phyloP scores from a whole-genome alignment of 164 flowering plant species.

The Cinnamomum chago region DNA sequence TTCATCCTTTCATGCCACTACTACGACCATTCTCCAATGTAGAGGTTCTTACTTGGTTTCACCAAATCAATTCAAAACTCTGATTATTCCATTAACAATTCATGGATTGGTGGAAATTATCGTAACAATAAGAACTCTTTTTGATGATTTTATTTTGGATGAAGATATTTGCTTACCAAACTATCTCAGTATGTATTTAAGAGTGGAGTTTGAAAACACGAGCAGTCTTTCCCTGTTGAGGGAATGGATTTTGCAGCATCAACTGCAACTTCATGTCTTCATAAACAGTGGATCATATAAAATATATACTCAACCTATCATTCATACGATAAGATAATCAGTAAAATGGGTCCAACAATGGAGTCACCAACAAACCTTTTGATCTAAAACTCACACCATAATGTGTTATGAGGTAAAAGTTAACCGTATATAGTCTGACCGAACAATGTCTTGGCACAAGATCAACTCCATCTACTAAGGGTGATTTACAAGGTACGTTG shows the following conservation, averaged over 20 bases:
- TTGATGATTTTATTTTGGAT: slow-evolving; percentile 3
- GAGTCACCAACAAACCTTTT: too few species aligned
- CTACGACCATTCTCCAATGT: too few species aligned
- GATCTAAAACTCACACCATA: too few species aligned
- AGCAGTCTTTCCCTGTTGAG: not conserved
- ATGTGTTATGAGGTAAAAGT: too few species aligned
- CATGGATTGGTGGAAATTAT: not conserved
- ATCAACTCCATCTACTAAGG: too few species aligned
- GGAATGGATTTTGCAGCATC: slow-evolving; percentile 2
- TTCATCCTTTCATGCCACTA: not conserved
- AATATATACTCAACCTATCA: too few species aligned
- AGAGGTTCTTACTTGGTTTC: not conserved
- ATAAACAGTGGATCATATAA: too few species aligned
- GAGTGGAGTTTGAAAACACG: not conserved
- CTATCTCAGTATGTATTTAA: not conserved
- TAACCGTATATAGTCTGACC: too few species aligned
- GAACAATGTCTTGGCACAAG: too few species aligned
- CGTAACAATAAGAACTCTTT: not conserved
- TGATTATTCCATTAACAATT: not conserved
- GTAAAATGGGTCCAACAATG: too few species aligned
- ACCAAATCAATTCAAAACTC: not conserved
- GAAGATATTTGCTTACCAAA: not conserved
- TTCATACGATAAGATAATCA: too few species aligned
- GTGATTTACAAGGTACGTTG: too few species aligned
- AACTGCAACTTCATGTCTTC: not conserved